Conservation (phyloP, 2,329 filamentous ascomycete genomes). For the Trichoderma asperellum region DNA sequence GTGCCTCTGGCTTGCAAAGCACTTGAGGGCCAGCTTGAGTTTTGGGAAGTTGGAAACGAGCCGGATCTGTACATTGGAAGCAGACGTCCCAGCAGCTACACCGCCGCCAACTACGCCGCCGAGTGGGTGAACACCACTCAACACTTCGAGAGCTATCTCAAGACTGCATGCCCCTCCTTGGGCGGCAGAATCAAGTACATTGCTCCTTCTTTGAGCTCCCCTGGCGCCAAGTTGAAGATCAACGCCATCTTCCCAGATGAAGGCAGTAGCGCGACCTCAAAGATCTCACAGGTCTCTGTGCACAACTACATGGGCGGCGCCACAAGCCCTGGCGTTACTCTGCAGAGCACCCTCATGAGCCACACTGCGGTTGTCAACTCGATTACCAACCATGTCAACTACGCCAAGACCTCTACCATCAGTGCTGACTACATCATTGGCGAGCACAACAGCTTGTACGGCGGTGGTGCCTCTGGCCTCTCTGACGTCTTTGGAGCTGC, state of each 20-base stretch:
- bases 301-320: conserved; percentile 41
- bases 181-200: conserved; percentile 29
- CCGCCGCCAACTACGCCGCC: conserved; percentile 29
- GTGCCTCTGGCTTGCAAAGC: conserved; percentile 35
- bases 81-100: conserved; percentile 31
- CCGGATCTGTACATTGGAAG: conserved; percentile 33
- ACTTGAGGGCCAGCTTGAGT: conserved; percentile 32
- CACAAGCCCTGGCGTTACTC: conserved; percentile 44
- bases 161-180: conserved; percentile 31
- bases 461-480: conserved; percentile 46
- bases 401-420: conserved; percentile 38
- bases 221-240: conserved; percentile 29
- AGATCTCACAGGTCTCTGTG: conserved; percentile 32
- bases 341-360: conserved; percentile 45
- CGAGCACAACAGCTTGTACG: conserved; percentile 52
- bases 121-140: conserved; percentile 33
- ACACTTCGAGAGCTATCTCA: conserved; percentile 31
- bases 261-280: conserved; percentile 36
- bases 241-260: conserved; percentile 38
- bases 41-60: conserved; percentile 36
- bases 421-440: conserved; percentile 47
- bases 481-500: conserved; percentile 53
- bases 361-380: conserved; percentile 42
- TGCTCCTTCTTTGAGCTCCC: conserved; percentile 32
- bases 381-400: conserved; percentile 37